Base-by-base conservation (phyloP, 768 basidiomycete genomes). In the Tylopilus subfusipes region DNA sequence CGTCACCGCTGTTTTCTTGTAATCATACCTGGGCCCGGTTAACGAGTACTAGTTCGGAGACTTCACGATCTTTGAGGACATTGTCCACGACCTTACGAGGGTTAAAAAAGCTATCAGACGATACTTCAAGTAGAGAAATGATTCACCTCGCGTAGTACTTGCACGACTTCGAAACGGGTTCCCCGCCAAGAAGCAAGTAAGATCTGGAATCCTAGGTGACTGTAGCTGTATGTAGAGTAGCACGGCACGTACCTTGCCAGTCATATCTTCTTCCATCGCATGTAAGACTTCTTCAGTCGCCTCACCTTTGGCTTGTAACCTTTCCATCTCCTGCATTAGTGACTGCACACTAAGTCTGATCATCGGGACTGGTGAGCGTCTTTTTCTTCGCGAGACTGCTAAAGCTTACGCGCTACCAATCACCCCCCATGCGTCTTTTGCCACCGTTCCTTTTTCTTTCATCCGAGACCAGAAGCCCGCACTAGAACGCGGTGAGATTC, bases 181-280 rank as follows among this genome's bases (percentile, higher is more conserved):
- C 96, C 97, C 54, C 94, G 85, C 97, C 97, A 99, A 24, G 96
- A 96, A 7, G 95, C 96, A 27, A 98, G 84, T 74, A 98, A 82
- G 67, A 97, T 93, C 86, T 90, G 56, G 34, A 43, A 29, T 25
- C 16, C 34, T 42, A 40, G 21, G 29, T 39, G 5, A 27, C 24
- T 11, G 4, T 8, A 14, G 30, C 24, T 36, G 16, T 14, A 25
- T 25, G 34, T 5, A 24, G 21, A 24, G 25, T 24, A 31, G 30
- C 34, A 21, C 9, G 21, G 29, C n/a, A 60, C 36, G 33, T 56
- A 90, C 86, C 77, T 93, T 96, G 45, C 93, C 93, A 2, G 92
- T 95, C 56, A 98, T 81, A 65, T 98, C 95, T 77, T 88, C 85
- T 72, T 97, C 96, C 47, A 98, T 69, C 3, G 89, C 88, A 55